A percentile compares a stretch with the other conserved stretches of the same genome.
Evolutionary conservation across 352 stramenopile genomes (phyloP).

Genomic region (Pythium sukuiense): DNA sequence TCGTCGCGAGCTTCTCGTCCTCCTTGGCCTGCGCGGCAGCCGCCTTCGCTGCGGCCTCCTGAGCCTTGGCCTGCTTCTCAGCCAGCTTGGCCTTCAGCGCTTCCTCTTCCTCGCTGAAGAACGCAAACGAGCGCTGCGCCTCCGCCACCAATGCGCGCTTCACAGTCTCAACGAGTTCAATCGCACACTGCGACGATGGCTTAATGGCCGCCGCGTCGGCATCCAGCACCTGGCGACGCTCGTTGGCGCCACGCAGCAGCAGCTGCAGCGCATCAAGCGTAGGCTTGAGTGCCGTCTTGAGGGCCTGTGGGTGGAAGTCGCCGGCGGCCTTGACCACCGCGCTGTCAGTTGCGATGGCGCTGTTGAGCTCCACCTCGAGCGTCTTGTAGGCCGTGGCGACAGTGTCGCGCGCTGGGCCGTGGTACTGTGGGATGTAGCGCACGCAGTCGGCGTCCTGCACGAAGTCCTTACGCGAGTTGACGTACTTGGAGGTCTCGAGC

Average conservation of each 20-base stretch:
- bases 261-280: constrained; percentile 57
- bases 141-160: constrained; percentile 44
- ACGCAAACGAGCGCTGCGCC: constrained; percentile 46
- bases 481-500: constrained; percentile 86
- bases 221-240: constrained; percentile 42
- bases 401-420: constrained; percentile 73
- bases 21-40: constrained; percentile 75
- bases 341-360: constrained; percentile 33
- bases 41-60: constrained; percentile 69
- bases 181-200: constrained; percentile 32
- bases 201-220: constrained; percentile 18
- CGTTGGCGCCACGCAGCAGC: constrained; percentile 52
- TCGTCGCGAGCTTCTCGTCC: constrained; percentile 78
- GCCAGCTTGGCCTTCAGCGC: constrained; percentile 50
- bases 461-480: constrained; percentile 55
- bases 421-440: constrained; percentile 79
- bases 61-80: constrained; percentile 60
- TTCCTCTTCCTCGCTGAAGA: constrained; percentile 64
- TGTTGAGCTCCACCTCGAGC: constrained; percentile 78
- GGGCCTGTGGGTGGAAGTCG: constrained; percentile 58
- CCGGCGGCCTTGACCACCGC: constrained; percentile 26
- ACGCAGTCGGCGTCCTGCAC: constrained; percentile 40
- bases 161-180: constrained; percentile 55
- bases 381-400: constrained; percentile 66
- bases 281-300: constrained; percentile 59